phyloP scores from a whole-genome alignment of 345 rosid genomes.

The Physaria fendleri region DNA sequence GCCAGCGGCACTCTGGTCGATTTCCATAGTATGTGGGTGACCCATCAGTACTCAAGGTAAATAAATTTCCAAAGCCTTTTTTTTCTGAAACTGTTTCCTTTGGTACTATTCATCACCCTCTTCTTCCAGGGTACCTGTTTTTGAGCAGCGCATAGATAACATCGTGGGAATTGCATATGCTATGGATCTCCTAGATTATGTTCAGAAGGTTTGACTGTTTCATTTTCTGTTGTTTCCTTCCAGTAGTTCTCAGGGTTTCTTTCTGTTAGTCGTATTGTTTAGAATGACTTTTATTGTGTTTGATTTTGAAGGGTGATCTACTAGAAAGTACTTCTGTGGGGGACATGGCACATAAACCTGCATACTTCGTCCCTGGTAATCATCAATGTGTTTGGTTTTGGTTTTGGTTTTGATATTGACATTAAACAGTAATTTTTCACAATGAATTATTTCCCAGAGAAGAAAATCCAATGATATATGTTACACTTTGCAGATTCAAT shows the following conservation, averaged over 20 bases:
- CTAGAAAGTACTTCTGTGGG: conserved; percentile 77
- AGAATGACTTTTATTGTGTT: conserved; percentile 45
- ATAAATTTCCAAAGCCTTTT: not conserved
- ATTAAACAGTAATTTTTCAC: not conserved
- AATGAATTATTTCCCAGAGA: not conserved
- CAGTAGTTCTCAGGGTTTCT: conserved; percentile 10
- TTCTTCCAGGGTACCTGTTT: conserved; percentile 84
- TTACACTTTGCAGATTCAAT: conserved; percentile 73
- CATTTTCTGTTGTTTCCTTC: conserved; percentile 4
- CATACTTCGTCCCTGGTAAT: conserved; percentile 94
- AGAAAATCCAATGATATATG: not conserved
- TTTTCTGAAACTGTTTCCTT: not conserved
- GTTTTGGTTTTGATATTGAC: not conserved
- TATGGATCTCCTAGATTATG: conserved; percentile 93
- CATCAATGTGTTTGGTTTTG: conserved; percentile 8
- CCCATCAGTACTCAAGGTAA: conserved; percentile 97
- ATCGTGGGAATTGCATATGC: conserved; percentile 97
- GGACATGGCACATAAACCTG: conserved; percentile 97
- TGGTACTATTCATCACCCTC: conserved; percentile 12
- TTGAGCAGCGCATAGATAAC: conserved; percentile 97
- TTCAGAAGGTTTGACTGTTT: conserved; percentile 64
- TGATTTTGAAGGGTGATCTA: conserved; percentile 90
- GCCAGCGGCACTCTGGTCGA: conserved; percentile 71
- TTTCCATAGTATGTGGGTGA: conserved; percentile 87
- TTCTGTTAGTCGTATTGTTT: conserved; percentile 33